Percentiles rank a stretch among this genome's conserved stretches.
Conservation (phyloP, 805 yeast species). For the Yamadazyma philogaea region DNA sequence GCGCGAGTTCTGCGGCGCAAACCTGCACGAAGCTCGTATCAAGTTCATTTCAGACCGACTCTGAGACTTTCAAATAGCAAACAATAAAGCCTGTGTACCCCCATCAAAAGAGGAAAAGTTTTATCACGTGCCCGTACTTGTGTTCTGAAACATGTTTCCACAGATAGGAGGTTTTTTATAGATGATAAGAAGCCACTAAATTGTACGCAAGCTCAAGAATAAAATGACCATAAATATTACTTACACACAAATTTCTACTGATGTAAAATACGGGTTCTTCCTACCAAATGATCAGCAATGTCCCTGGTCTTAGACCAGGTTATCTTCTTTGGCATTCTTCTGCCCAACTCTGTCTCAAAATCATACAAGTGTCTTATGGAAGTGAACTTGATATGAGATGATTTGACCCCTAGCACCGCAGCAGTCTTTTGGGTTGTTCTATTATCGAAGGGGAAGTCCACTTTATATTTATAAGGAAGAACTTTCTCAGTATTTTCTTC, state of each 20-base stretch:
- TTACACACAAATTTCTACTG: background rate
- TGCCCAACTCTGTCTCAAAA: conserved; percentile 74
- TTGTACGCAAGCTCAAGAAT: too few relatives aligned
- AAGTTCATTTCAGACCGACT: too few relatives aligned
- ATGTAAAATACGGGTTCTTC: conserved; percentile 43
- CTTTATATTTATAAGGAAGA: conserved; percentile 20
- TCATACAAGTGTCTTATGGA: conserved; percentile 77
- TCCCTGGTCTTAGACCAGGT: conserved; percentile 79
- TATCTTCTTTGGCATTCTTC: conserved; percentile 84
- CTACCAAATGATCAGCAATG: conserved; percentile 81
- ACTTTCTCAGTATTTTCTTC: conserved; percentile 47
- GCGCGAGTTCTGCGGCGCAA: too few relatives aligned
- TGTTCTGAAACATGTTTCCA: too few relatives aligned
- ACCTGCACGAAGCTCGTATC: too few relatives aligned
- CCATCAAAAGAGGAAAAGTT: too few relatives aligned
- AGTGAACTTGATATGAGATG: conserved; percentile 71
- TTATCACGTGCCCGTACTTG: too few relatives aligned
- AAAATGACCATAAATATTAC: conserved; percentile 1
- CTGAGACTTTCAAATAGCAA: too few relatives aligned
- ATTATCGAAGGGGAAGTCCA: conserved; percentile 34
- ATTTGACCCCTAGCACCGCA: conserved; percentile 77
- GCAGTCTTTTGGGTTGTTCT: conserved; percentile 50
- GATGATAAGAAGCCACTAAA: too few relatives aligned
- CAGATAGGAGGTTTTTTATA: too few relatives aligned
- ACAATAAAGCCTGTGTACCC: too few relatives aligned